phyloP scores from a whole-genome alignment of 345 rosid species.

The Salix purpurea region DNA sequence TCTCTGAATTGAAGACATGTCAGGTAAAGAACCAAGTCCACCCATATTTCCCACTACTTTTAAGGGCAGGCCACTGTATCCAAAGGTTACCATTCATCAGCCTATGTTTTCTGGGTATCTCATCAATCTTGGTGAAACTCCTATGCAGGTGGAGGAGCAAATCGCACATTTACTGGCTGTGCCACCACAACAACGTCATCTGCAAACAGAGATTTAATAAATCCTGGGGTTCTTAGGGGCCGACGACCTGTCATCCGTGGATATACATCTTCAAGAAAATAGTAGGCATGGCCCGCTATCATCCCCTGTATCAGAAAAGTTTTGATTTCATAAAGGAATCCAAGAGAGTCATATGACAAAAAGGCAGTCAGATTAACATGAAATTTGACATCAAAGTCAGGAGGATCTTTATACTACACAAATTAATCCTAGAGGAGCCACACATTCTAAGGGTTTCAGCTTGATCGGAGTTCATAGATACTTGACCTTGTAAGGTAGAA shows the following conservation, averaged over 20 bases:
- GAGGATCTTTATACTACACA: background rate
- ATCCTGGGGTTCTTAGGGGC: constrained; percentile 75
- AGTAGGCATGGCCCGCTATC: constrained; percentile 98
- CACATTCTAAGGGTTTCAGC: background rate
- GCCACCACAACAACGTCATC: constrained; percentile 83
- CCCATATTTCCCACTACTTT: background rate
- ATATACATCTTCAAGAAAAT: constrained; percentile 88
- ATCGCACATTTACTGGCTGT: constrained; percentile 68
- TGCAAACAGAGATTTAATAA: constrained; percentile 73
- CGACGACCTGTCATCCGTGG: constrained; percentile 78
- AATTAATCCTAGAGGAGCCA: background rate
- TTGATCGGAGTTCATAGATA: background rate
- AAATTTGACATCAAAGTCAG: background rate
- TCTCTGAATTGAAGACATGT: constrained; percentile 9
- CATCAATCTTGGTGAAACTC: constrained; percentile 64
- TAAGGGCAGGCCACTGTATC: background rate
- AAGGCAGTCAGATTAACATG: background rate
- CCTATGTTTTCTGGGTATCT: background rate
- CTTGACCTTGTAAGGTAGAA: background rate
- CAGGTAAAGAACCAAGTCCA: background rate
- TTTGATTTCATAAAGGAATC: background rate
- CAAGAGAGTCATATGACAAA: background rate
- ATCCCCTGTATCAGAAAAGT: constrained; percentile 60
- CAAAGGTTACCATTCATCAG: constrained; percentile 2
- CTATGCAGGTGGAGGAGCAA: constrained; percentile 67